These are phyloP conservation scores for Physcia stellaris DNA, from an alignment of 495 filamentous ascomycete species.

Conservation along the genomic window DNA sequence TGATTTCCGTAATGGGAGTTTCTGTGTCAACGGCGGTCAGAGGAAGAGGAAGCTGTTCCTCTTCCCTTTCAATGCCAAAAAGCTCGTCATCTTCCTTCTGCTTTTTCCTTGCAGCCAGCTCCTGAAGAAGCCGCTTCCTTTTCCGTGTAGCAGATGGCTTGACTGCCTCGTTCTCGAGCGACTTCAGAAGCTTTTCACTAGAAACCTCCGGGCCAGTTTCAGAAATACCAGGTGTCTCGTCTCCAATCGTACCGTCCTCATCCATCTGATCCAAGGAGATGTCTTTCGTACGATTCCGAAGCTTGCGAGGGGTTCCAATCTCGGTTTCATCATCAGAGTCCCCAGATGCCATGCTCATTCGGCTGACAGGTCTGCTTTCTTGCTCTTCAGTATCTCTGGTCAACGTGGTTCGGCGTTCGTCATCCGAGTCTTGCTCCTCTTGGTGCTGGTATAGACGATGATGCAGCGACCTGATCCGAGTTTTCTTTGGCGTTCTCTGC, in stretches of 20 bases:
- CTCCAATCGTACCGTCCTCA: neutral
- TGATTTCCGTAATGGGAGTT: constrained; percentile 4
- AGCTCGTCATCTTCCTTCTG: constrained; percentile 67
- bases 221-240: constrained; percentile 1
- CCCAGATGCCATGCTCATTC: constrained; percentile 56
- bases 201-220: constrained; percentile 15
- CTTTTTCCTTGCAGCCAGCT: constrained; percentile 51
- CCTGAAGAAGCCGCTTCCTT: constrained; percentile 50
- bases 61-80: constrained; percentile 45
- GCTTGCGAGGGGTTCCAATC: constrained; percentile 11
- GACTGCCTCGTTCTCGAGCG: constrained; percentile 24
- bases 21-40: constrained; percentile 29
- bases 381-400: constrained; percentile 66
- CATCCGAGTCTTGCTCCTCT: constrained; percentile 46
- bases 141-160: constrained; percentile 43
- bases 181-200: constrained; percentile 14
- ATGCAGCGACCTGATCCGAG: constrained; percentile 40
- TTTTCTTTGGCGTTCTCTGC: constrained; percentile 33
- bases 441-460: constrained; percentile 44
- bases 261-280: constrained; percentile 4
- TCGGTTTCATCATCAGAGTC: constrained; percentile 49
- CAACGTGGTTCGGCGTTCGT: constrained; percentile 41
- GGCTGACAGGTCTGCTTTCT: constrained; percentile 68
- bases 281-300: neutral
- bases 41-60: constrained; percentile 21